phyloP scores from a whole-genome alignment of 2,329 filamentous ascomycete species.

The Alternaria sp. region DNA sequence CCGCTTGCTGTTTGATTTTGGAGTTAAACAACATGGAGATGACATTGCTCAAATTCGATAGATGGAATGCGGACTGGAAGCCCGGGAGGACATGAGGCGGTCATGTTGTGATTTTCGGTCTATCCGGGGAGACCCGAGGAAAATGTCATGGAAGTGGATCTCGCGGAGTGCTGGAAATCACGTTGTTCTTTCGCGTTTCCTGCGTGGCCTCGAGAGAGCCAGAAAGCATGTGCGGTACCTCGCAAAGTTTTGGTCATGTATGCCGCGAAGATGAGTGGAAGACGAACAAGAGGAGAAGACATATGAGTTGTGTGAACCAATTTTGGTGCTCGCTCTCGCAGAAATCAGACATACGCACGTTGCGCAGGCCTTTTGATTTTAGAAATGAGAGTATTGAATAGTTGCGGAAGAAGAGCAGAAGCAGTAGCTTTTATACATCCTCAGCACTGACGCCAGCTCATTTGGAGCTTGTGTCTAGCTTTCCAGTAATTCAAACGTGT shows the following conservation, averaged over 20 bases:
- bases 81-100: neutral
- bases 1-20: too few species aligned
- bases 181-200: too few species aligned
- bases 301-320: too few species aligned
- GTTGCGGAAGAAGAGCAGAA: neutral
- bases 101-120: neutral
- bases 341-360: neutral
- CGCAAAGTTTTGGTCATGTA: accelerated
- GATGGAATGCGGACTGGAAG: neutral
- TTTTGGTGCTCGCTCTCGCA: neutral
- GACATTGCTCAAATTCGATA: neutral
- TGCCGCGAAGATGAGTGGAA: neutral
- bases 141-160: too few species aligned
- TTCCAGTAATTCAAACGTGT: neutral
- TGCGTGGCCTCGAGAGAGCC: neutral
- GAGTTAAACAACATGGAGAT: neutral
- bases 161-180: neutral
- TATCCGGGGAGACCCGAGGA: neutral
- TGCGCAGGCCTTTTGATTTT: neutral
- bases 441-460: neutral
- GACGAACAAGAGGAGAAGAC: neutral
- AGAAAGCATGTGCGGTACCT: neutral
- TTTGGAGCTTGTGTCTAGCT: accelerated
- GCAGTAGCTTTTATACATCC: accelerated
- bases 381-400: neutral